A percentile compares a stretch with the other conserved stretches of the same genome.
Conservation (phyloP, 2,329 filamentous ascomycete genomes). For the Camillea tinctor region DNA sequence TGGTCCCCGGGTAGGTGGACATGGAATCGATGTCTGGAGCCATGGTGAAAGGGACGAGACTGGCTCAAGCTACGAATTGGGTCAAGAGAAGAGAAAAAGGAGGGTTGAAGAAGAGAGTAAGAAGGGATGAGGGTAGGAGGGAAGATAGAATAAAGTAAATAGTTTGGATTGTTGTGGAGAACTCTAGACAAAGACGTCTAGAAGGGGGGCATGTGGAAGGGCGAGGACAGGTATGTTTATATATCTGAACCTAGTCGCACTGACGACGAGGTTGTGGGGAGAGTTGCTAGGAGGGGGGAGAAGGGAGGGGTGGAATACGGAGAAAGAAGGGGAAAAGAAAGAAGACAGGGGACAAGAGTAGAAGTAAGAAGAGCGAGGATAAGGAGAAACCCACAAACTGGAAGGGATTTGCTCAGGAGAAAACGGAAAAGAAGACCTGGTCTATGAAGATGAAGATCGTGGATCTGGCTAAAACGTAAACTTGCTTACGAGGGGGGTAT, state of each 20-base stretch:
- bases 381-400: neutral
- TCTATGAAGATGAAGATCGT: slow-evolving; percentile 19
- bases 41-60: slow-evolving; percentile 39
- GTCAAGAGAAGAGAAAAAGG: slow-evolving; percentile 4
- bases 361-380: slow-evolving; percentile 11
- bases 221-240: neutral
- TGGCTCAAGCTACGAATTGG: neutral
- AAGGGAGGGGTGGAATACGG: neutral
- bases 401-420: slow-evolving; percentile 4
- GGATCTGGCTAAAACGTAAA: slow-evolving; percentile 18
- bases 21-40: slow-evolving; percentile 74
- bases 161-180: neutral
- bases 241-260: neutral
- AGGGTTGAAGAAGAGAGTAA: neutral
- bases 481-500: slow-evolving; percentile 11
- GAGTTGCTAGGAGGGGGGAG: neutral
- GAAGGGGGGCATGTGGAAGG: neutral
- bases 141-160: neutral
- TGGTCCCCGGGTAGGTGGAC: slow-evolving; percentile 46
- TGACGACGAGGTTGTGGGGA: neutral
- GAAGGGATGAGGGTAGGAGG: neutral
- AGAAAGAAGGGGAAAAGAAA: neutral
- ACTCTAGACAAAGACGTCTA: neutral
- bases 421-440: slow-evolving; percentile 7
- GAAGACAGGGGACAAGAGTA: slow-evolving; percentile 1